Evolutionary conservation across 345 rosid species (phyloP), one percentile per base, ranked within the genome.

Genomic region (Nasturtium officinale): DNA sequence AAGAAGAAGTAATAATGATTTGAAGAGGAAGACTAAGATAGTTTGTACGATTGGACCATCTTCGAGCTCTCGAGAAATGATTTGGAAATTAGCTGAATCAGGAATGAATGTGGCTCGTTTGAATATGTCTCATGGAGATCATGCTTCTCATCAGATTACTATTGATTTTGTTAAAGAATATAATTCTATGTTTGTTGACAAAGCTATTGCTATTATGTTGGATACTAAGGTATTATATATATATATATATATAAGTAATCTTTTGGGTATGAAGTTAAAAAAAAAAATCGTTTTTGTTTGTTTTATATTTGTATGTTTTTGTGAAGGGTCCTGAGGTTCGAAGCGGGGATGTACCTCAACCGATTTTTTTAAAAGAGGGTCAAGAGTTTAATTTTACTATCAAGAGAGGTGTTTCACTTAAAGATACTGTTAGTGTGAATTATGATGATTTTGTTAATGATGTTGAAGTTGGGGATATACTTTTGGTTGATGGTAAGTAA

Each of bases 81-180:
- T 95, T 52, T 95, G 99, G 99, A 95, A 90, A 72, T 86, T 95
- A 48, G 96, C 96, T 0, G 97, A 88, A 77, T 78, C 84, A 12
- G 97, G 97, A 74, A 91, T 91, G 97, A 90, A 95, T 48, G 97
- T 95, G 74, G 97, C 99, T 28, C 93, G 96, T 21, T 78, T 95
- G 72, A 95, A 95, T 72, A 91, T 91, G 97, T 95, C 97, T 0
- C 97, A 95, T 78, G 99, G 99, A 17, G 96, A 95, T 77, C 96
- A 91, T 86, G 79, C 87, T 54, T 91, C 99, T 20, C 99, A 91
- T 69, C 83, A 86, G 88, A 88, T 78, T 61, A 91, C 93, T 17
- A 88, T 95, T 46, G 93, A 95, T 82, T 77, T 95, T 4, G 97
- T 95, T 53, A 91, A 84, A 40, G 99, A 95, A 67, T 95, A 91